phyloP scores from a whole-genome alignment of 192 early-diverging fungal genomes.

The Rhizoclosmatium globosum region DNA sequence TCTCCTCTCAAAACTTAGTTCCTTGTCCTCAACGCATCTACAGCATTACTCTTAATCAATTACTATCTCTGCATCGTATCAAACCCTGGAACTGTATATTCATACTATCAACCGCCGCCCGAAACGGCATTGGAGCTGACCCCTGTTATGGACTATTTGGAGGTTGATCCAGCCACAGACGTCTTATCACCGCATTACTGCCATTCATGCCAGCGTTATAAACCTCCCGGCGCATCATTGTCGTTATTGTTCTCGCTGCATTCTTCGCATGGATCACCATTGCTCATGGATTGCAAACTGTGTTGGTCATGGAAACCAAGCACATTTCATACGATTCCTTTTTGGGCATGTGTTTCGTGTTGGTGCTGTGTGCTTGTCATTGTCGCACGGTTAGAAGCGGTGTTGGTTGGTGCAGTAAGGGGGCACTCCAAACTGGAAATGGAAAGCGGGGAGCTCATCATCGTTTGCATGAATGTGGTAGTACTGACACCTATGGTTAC shows the following conservation, averaged over 20 bases:
- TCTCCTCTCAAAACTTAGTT: constrained; percentile 62
- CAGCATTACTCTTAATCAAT: constrained; percentile 1
- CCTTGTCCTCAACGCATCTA: neutral
- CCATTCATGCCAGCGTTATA: constrained; percentile 22
- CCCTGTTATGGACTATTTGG: neutral
- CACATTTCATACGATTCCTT: constrained; percentile 43
- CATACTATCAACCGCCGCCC: neutral
- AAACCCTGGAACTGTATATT: constrained; percentile 15
- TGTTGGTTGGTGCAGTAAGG: neutral
- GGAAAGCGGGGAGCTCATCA: constrained; percentile 1
- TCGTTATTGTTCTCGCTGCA: constrained; percentile 33
- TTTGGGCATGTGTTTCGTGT: constrained; percentile 18
- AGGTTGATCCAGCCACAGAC: neutral
- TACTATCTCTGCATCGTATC: constrained; percentile 3
- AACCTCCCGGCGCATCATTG: constrained; percentile 51
- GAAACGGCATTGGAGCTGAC: neutral
- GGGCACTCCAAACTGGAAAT: neutral
- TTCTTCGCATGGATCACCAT: constrained; percentile 51
- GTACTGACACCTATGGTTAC: constrained; percentile 12
- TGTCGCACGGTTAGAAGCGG: neutral
- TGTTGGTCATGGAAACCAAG: constrained; percentile 39
- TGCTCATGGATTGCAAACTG: constrained; percentile 38
- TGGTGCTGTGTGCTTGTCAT: constrained; percentile 4
- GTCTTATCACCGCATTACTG: constrained; percentile 9
- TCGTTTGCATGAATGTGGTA: constrained; percentile 22